Evolutionary conservation across 768 basidiomycete genomes (phyloP).

Genomic region (Tylopilus intermedius): DNA sequence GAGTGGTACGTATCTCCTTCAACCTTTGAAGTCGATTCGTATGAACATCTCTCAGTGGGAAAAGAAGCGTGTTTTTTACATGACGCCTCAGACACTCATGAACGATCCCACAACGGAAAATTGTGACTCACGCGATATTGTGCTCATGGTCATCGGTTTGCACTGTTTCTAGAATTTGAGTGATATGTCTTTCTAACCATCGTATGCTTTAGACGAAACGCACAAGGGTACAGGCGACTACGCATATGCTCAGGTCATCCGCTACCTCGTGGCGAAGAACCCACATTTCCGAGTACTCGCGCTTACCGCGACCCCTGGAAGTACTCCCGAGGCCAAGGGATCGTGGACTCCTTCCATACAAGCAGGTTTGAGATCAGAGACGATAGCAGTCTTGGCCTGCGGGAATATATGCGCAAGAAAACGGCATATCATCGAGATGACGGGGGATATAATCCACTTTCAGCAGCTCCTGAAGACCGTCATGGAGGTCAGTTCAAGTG

Average conservation of each 20-base stretch:
- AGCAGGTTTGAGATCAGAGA: slow-evolving; percentile 92
- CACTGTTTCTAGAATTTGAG: slow-evolving; percentile 1
- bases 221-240: slow-evolving; percentile 93
- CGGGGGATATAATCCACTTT: slow-evolving; percentile 57
- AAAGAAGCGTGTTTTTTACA: slow-evolving; percentile 84
- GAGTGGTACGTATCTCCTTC: slow-evolving; percentile 45
- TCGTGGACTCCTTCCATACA: slow-evolving; percentile 90
- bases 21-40: background rate
- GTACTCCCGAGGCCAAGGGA: slow-evolving; percentile 76
- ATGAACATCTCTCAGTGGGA: slow-evolving; percentile 50
- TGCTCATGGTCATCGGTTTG: slow-evolving; percentile 84
- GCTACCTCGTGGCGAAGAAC: slow-evolving; percentile 90
- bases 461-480: slow-evolving; percentile 62
- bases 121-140: slow-evolving; percentile 74
- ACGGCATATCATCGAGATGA: slow-evolving; percentile 74
- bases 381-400: too few relatives aligned
- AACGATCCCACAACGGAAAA: slow-evolving; percentile 74
- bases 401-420: too few relatives aligned
- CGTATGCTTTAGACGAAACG: slow-evolving; percentile 68
- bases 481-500: slow-evolving; percentile 58
- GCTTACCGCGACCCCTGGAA: slow-evolving; percentile 91
- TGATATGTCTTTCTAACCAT: slow-evolving; percentile 1
- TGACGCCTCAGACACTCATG: slow-evolving; percentile 92
- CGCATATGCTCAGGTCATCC: slow-evolving; percentile 84
- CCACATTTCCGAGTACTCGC: slow-evolving; percentile 90